Percentiles rank a stretch among this genome's conserved stretches.
Conservation (phyloP, 2,329 filamentous ascomycete species). For the Aspergillus persii region DNA sequence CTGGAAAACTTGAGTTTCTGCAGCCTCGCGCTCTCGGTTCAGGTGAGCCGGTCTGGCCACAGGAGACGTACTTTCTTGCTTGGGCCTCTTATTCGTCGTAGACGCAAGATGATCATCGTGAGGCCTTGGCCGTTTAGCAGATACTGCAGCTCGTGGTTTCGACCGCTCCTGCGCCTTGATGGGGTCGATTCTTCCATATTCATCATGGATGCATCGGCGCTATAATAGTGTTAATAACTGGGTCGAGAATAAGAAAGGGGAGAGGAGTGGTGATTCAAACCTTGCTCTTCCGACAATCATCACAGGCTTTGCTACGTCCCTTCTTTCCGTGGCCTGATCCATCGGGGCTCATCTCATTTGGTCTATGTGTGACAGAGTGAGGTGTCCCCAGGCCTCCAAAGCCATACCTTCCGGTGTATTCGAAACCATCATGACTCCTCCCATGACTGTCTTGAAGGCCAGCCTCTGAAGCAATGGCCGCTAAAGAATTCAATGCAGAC, state of each 20-base stretch:
- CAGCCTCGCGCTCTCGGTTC: slow-evolving; percentile 16
- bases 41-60: slow-evolving; percentile 23
- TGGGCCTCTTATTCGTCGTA: slow-evolving; percentile 31
- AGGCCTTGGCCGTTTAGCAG: slow-evolving; percentile 53
- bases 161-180: slow-evolving; percentile 62
- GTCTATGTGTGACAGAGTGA: slow-evolving; percentile 23
- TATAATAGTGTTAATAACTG: slow-evolving; percentile 29
- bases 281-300: slow-evolving; percentile 67
- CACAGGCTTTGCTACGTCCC: slow-evolving; percentile 62
- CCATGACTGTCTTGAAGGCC: slow-evolving; percentile 29
- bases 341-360: slow-evolving; percentile 33
- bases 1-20: slow-evolving; percentile 14
- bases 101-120: slow-evolving; percentile 39
- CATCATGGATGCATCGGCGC: slow-evolving; percentile 67
- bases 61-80: slow-evolving; percentile 34
- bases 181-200: slow-evolving; percentile 62
- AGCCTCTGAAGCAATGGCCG: slow-evolving; percentile 37
- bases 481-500: slow-evolving; percentile 38
- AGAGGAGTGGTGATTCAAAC: slow-evolving; percentile 40
- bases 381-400: slow-evolving; percentile 28
- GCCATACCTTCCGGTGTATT: slow-evolving; percentile 26
- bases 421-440: slow-evolving; percentile 28
- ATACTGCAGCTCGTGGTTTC: slow-evolving; percentile 57
- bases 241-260: slow-evolving; percentile 13
- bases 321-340: slow-evolving; percentile 49